Percentiles rank a stretch among this genome's conserved stretches.
Conservation (phyloP, 805 yeast genomes). For the Diddensiella caesifluorescens region DNA sequence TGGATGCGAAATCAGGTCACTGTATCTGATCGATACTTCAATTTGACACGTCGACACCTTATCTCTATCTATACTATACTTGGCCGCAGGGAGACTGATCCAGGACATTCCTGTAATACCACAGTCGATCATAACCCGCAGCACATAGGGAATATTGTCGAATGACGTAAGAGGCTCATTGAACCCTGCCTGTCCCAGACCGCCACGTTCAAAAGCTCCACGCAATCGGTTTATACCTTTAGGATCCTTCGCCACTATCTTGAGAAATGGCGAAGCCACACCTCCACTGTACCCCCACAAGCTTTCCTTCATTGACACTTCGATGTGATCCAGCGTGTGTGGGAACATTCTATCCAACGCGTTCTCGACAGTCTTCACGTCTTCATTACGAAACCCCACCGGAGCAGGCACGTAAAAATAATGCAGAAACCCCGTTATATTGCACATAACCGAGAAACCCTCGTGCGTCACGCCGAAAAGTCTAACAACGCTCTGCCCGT, state of each 20-base stretch:
- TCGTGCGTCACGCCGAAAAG: constrained; percentile 87
- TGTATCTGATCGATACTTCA: constrained; percentile 67
- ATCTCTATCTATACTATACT: constrained; percentile 47
- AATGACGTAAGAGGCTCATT: constrained; percentile 51
- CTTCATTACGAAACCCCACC: constrained; percentile 56
- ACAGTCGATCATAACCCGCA: constrained; percentile 89
- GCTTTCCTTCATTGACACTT: constrained; percentile 67
- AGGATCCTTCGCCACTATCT: constrained; percentile 62
- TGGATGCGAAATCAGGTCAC: constrained; percentile 68
- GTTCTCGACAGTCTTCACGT: constrained; percentile 34
- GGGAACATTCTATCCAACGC: constrained; percentile 31
- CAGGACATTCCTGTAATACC: constrained; percentile 93
- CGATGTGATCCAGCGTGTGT: constrained; percentile 59
- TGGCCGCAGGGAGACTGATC: constrained; percentile 80
- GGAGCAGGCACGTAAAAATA: constrained; percentile 93
- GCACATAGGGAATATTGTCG: constrained; percentile 81
- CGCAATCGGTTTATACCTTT: constrained; percentile 63
- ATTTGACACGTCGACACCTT: constrained; percentile 73
- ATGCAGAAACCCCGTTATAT: constrained; percentile 82
- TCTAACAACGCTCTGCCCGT: constrained; percentile 53
- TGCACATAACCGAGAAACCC: constrained; percentile 87
- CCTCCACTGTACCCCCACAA: constrained; percentile 93
- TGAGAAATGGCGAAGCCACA: constrained; percentile 70
- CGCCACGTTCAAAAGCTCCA: constrained; percentile 72
- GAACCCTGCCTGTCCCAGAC: constrained; percentile 41